Percentiles rank a stretch among this genome's conserved stretches.
phyloP scores from a whole-genome alignment of 768 basidiomycete species.

The Rhodotorula toruloides region DNA sequence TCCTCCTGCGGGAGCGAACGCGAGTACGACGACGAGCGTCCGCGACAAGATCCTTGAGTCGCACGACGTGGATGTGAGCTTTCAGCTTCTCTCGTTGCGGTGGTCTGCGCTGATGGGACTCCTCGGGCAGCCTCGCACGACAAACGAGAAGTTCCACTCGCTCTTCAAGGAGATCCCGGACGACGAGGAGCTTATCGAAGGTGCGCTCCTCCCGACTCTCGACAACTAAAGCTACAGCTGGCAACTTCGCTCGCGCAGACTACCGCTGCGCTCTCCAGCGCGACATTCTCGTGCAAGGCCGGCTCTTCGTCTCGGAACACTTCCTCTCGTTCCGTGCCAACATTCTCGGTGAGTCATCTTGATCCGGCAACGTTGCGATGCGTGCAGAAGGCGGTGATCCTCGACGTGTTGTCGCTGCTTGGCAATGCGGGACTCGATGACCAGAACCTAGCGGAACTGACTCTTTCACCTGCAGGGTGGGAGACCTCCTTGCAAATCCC shows the following conservation, averaged over 20 bases:
- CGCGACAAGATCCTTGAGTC: constrained; percentile 25
- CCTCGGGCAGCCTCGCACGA: constrained; percentile 32
- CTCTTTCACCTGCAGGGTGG: not conserved
- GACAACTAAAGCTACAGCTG: not conserved
- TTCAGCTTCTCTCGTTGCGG: no score
- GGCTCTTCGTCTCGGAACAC: constrained; percentile 21
- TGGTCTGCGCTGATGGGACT: not conserved
- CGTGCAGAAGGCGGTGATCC: no score
- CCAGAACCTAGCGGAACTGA: not conserved
- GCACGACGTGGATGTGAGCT: constrained; percentile 19
- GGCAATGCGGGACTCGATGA: no score
- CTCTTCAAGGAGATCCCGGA: constrained; percentile 80
- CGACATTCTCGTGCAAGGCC: constrained; percentile 24
- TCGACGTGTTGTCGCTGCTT: no score
- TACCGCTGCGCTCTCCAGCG: constrained; percentile 29
- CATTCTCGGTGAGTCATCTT: constrained; percentile 22
- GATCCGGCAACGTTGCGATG: not conserved
- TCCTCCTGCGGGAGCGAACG: not conserved
- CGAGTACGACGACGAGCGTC: constrained; percentile 27
- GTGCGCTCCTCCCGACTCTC: constrained; percentile 51
- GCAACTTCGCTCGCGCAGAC: not conserved
- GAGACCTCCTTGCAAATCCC: constrained; percentile 80
- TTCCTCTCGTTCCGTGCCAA: constrained; percentile 25
- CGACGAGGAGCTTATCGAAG: constrained; percentile 94
- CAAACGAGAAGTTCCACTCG: constrained; percentile 91